Conservation (phyloP, 306 rosid genomes). For the Purshia tridentata region DNA sequence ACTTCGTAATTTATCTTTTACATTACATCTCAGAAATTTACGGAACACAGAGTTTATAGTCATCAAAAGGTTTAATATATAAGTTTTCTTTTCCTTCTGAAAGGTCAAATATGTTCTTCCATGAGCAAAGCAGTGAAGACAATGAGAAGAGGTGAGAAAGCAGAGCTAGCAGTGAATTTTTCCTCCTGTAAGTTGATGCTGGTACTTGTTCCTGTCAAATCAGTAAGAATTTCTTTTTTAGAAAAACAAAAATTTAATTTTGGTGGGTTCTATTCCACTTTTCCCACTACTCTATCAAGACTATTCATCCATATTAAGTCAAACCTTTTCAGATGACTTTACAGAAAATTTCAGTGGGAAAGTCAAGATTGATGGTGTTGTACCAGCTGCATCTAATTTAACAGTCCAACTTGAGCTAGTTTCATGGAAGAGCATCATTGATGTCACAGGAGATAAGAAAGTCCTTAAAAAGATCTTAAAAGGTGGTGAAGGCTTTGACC, state of each 20-base stretch:
- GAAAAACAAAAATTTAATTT: too few relatives aligned
- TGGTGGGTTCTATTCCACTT: too few relatives aligned
- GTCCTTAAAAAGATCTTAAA: conserved; percentile 48
- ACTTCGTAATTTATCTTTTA: background rate
- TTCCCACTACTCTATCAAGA: too few relatives aligned
- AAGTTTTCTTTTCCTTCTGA: background rate
- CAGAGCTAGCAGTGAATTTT: conserved; percentile 45
- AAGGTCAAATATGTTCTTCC: conserved; percentile 58
- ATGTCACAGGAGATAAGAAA: conserved; percentile 53
- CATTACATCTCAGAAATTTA: too few relatives aligned
- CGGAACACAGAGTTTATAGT: too few relatives aligned
- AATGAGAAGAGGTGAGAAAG: conserved; percentile 69
- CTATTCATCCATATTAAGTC: background rate
- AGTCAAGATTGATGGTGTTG: conserved; percentile 19
- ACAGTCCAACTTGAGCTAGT: conserved; percentile 45
- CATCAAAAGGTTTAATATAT: too few relatives aligned
- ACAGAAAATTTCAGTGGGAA: conserved; percentile 27
- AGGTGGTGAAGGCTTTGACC: conserved; percentile 55
- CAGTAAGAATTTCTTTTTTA: conserved; percentile 2
- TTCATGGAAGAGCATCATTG: conserved; percentile 56
- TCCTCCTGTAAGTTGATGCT: conserved; percentile 40
- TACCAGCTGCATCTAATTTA: conserved; percentile 30
- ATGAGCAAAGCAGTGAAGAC: conserved; percentile 59
- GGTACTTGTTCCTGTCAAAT: conserved; percentile 10
- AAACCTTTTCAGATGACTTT: conserved; percentile 42